phyloP scores from a whole-genome alignment of 352 stramenopile genomes.

The Pythium sukuiense region DNA sequence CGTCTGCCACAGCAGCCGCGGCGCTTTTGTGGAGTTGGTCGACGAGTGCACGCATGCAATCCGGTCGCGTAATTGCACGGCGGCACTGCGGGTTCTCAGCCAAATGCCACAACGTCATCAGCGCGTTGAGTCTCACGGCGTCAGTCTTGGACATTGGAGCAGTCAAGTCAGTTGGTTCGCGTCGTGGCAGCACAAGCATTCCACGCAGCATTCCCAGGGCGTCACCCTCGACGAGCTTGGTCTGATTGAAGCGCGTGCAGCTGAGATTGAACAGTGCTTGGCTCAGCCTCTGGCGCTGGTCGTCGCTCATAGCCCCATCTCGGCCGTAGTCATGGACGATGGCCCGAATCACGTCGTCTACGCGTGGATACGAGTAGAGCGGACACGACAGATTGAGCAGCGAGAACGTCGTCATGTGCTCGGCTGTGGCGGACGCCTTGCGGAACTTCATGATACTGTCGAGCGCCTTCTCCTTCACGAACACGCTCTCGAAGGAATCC shows the following conservation, averaged over 20 bases:
- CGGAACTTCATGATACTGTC: slow-evolving; percentile 59
- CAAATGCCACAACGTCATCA: slow-evolving; percentile 54
- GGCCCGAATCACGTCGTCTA: slow-evolving; percentile 63
- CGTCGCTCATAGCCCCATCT: slow-evolving; percentile 25
- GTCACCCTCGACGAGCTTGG: slow-evolving; percentile 67
- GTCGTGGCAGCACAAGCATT: slow-evolving; percentile 17
- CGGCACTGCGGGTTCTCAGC: slow-evolving; percentile 53
- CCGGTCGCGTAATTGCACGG: slow-evolving; percentile 42
- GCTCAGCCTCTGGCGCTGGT: slow-evolving; percentile 48
- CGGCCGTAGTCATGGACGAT: slow-evolving; percentile 49
- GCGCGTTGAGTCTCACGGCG: slow-evolving; percentile 41
- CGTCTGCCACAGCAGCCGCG: slow-evolving; percentile 23
- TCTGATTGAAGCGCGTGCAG: slow-evolving; percentile 58
- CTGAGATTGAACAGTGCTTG: slow-evolving; percentile 70
- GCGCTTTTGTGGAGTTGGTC: slow-evolving; percentile 35
- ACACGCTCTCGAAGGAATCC: slow-evolving; percentile 56
- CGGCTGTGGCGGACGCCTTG: slow-evolving; percentile 35
- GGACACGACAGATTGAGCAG: slow-evolving; percentile 74
- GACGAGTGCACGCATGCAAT: slow-evolving; percentile 49
- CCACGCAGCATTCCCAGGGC: slow-evolving; percentile 35
- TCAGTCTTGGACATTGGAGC: slow-evolving; percentile 10
- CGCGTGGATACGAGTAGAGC: slow-evolving; percentile 59
- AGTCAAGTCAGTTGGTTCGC: slow-evolving; percentile 10
- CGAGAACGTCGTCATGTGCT: slow-evolving; percentile 47
- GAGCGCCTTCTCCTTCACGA: slow-evolving; percentile 77